A percentile compares a stretch with the other conserved stretches of the same genome.
Conservation (phyloP, 192 early-diverging fungal species). For the Gaertneriomyces semiglobifer region DNA sequence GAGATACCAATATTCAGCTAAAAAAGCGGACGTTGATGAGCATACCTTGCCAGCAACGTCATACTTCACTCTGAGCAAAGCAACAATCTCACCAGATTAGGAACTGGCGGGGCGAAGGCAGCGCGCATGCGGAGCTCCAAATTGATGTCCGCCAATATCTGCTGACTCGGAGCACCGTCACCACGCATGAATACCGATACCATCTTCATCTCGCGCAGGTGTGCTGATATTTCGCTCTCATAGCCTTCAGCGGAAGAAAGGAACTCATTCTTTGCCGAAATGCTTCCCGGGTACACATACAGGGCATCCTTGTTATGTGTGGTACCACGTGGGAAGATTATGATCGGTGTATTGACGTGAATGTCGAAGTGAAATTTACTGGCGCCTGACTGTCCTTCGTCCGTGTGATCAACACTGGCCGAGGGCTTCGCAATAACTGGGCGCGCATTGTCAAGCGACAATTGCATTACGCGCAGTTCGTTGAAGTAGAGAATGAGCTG, state of each 20-base stretch:
- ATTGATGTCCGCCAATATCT: slow-evolving; percentile 85
- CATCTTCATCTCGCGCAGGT: slow-evolving; percentile 39
- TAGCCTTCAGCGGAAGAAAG: slow-evolving; percentile 46
- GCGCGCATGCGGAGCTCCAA: slow-evolving; percentile 61
- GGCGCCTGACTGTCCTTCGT: slow-evolving; percentile 71
- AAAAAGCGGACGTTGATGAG: neutral
- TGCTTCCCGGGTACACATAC: slow-evolving; percentile 77
- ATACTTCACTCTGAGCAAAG: too few species aligned
- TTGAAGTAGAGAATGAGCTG: slow-evolving; percentile 73
- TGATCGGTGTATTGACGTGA: slow-evolving; percentile 76
- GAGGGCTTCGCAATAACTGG: slow-evolving; percentile 12
- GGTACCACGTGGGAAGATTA: slow-evolving; percentile 69
- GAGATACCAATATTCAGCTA: slow-evolving; percentile 63
- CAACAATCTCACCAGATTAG: too few species aligned
- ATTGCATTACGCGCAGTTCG: slow-evolving; percentile 86
- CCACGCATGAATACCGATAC: slow-evolving; percentile 29
- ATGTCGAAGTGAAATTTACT: slow-evolving; percentile 85
- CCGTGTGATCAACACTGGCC: slow-evolving; percentile 74
- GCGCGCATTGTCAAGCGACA: slow-evolving; percentile 82
- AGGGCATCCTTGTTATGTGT: slow-evolving; percentile 59
- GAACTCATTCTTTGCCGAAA: slow-evolving; percentile 79
- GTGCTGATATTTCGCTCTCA: slow-evolving; percentile 34
- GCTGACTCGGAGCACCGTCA: slow-evolving; percentile 40
- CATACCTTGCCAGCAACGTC: too few species aligned
- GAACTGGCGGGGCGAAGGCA: neutral